Evolutionary conservation across 2,329 filamentous ascomycete genomes (phyloP).

Genomic region (Aspergillus calidoustus): DNA sequence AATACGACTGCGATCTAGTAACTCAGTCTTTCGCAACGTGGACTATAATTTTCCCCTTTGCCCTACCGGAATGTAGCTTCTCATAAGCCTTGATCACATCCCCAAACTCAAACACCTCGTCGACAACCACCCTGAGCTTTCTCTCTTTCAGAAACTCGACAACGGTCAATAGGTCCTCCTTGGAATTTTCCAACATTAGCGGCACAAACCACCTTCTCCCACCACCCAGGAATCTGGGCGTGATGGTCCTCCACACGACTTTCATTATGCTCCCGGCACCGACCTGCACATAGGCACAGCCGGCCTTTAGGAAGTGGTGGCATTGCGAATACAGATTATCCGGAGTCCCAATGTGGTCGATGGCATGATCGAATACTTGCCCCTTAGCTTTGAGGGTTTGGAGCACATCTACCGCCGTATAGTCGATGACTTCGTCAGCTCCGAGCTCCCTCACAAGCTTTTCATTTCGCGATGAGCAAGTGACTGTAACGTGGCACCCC

Average conservation of each 20-base stretch:
- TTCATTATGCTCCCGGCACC: conserved; percentile 44
- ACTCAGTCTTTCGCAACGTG: conserved; percentile 31
- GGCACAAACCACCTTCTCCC: conserved; percentile 48
- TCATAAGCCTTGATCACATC: conserved; percentile 62
- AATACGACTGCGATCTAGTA: background rate
- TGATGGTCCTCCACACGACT: conserved; percentile 43
- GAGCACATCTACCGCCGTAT: conserved; percentile 56
- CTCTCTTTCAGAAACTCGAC: conserved; percentile 62
- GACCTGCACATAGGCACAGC: conserved; percentile 59
- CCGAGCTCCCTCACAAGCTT: conserved; percentile 63
- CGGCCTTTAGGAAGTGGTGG: conserved; percentile 55
- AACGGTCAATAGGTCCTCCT: conserved; percentile 55
- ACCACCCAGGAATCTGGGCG: conserved; percentile 56
- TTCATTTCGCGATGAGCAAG: conserved; percentile 63
- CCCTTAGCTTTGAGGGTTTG: conserved; percentile 53
- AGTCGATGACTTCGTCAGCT: conserved; percentile 68
- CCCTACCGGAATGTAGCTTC: conserved; percentile 60
- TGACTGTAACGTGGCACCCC: conserved; percentile 63
- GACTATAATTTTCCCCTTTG: conserved; percentile 65
- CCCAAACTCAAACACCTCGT: conserved; percentile 60
- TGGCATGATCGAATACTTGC: conserved; percentile 55
- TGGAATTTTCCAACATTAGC: conserved; percentile 41
- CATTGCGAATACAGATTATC: conserved; percentile 58
- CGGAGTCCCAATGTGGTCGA: conserved; percentile 63
- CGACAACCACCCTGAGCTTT: conserved; percentile 61